These are phyloP conservation scores for Typha latifolia DNA, from an alignment of 176 grass and related monocot genomes.

Conservation along the genomic window DNA sequence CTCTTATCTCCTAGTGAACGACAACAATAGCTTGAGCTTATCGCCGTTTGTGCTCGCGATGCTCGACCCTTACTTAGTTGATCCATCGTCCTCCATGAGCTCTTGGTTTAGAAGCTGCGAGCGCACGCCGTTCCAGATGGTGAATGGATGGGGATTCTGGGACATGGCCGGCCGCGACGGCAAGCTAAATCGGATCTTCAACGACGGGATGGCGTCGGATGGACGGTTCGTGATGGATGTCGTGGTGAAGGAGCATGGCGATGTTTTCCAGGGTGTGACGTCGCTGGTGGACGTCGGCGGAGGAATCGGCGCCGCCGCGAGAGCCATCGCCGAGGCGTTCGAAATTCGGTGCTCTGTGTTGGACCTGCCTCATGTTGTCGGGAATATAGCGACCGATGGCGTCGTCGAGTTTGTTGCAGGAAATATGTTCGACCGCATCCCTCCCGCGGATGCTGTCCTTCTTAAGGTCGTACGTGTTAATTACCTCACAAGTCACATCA, in stretches of 20 bases:
- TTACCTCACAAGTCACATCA: too few species aligned
- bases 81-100: background rate
- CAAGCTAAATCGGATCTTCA: slow-evolving; percentile 7
- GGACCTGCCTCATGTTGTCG: slow-evolving; percentile 33
- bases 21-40: background rate
- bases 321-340: slow-evolving; percentile 19
- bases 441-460: slow-evolving; percentile 33
- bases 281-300: slow-evolving; percentile 42
- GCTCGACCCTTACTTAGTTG: too few species aligned
- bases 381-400: background rate
- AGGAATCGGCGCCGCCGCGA: slow-evolving; percentile 5
- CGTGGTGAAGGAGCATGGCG: background rate
- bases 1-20: background rate
- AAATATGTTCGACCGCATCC: slow-evolving; percentile 45
- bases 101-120: background rate
- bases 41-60: too few species aligned
- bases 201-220: slow-evolving; percentile 18
- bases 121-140: background rate
- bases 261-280: slow-evolving; percentile 5
- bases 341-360: slow-evolving; percentile 33
- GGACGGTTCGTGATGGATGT: slow-evolving; percentile 2
- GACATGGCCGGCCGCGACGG: background rate
- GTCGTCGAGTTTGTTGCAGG: slow-evolving; percentile 28
- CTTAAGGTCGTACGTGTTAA: too few species aligned
- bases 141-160: slow-evolving; percentile 1